Evolutionary conservation across 352 stramenopile genomes (phyloP).

Genomic region (Globisporangium canariense): DNA sequence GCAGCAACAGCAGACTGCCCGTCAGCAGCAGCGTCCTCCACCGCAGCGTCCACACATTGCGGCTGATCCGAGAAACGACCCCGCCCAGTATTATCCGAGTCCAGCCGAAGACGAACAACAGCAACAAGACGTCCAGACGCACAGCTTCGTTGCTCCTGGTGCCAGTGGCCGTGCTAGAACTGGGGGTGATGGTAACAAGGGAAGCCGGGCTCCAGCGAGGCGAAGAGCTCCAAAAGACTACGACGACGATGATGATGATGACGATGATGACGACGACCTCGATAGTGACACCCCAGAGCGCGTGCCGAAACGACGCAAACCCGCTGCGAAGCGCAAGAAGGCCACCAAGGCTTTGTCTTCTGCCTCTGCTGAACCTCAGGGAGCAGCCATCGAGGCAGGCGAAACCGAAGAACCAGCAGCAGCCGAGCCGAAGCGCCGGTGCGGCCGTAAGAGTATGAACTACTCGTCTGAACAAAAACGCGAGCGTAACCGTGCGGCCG

Average conservation of each 20-base stretch:
- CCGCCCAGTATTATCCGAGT: background rate
- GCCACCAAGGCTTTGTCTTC: background rate
- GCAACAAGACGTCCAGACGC: conserved; percentile 2
- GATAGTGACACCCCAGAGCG: background rate
- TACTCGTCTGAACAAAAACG: conserved; percentile 83
- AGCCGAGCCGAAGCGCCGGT: conserved; percentile 54
- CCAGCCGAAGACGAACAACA: background rate
- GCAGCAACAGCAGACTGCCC: background rate
- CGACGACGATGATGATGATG: conserved; percentile 8
- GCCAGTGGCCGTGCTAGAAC: background rate
- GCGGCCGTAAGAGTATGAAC: conserved; percentile 85
- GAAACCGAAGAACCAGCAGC: background rate
- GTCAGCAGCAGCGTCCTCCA: background rate
- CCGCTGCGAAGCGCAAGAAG: conserved; percentile 12
- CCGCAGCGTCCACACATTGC: background rate
- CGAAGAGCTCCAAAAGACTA: background rate
- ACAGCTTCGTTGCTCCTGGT: background rate
- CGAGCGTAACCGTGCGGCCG: conserved; percentile 77
- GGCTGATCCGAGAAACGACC: background rate
- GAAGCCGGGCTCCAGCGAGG: background rate
- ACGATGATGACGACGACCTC: conserved; percentile 1
- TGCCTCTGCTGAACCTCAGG: background rate
- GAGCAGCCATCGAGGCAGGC: background rate
- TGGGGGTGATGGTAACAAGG: background rate
- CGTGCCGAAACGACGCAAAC: background rate